These are phyloP conservation scores for Diophrys appendiculata DNA, from an alignment of 73 alveolate genomes.

Conservation along the genomic window DNA sequence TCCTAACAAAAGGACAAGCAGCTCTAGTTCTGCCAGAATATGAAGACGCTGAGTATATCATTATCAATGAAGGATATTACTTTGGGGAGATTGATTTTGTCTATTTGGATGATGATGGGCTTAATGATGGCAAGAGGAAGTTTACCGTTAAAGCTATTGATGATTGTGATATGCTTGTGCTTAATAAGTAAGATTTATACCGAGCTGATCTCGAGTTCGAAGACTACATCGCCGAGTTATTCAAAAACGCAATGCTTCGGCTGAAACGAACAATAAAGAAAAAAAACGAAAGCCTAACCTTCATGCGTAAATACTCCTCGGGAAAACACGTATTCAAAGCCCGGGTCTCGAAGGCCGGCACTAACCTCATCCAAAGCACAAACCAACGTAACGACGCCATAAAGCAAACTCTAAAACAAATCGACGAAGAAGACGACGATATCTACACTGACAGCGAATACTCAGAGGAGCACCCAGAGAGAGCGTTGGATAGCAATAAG, in stretches of 20 bases:
- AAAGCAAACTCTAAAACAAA: background rate
- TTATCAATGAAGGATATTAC: slow-evolving; percentile 61
- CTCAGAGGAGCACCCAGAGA: background rate
- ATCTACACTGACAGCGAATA: slow-evolving; percentile 11
- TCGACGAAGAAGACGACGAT: slow-evolving; percentile 5
- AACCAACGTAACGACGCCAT: background rate
- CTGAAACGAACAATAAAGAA: slow-evolving; percentile 33
- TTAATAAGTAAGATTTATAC: slow-evolving; percentile 27
- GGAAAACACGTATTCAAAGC: background rate
- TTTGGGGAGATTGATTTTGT: slow-evolving; percentile 79
- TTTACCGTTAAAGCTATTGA: slow-evolving; percentile 52
- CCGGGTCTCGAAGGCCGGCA: background rate
- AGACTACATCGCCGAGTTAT: slow-evolving; percentile 29
- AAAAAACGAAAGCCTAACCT: slow-evolving; percentile 6
- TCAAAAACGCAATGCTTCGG: slow-evolving; percentile 42
- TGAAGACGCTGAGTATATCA: slow-evolving; percentile 35
- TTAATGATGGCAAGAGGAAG: slow-evolving; percentile 34
- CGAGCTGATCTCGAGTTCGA: slow-evolving; percentile 24
- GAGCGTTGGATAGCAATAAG: too few species aligned
- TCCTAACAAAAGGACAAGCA: slow-evolving; percentile 60
- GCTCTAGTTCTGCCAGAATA: slow-evolving; percentile 57
- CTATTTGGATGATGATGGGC: slow-evolving; percentile 7
- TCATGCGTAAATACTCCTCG: background rate
- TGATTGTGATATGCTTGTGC: slow-evolving; percentile 47
- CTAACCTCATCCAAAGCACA: background rate